These are phyloP conservation scores for Saturnispora quitensis DNA, from an alignment of 805 yeast species.

Conservation along the genomic window DNA sequence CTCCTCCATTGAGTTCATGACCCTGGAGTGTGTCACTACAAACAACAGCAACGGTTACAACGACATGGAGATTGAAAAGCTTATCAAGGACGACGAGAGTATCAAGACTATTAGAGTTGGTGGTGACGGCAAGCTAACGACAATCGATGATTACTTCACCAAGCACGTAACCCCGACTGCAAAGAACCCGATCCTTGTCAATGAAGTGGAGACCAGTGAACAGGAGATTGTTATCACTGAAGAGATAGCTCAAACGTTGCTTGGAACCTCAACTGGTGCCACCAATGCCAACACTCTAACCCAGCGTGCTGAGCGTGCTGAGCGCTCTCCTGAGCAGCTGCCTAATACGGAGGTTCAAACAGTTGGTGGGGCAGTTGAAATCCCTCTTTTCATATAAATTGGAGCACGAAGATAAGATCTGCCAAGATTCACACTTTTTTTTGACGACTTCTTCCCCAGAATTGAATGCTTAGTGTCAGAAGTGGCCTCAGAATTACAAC, in stretches of 20 bases:
- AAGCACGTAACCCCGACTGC: not conserved
- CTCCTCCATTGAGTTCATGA: constrained; percentile 25
- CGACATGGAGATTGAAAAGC: constrained; percentile 22
- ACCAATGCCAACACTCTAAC: not conserved
- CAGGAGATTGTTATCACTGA: constrained; percentile 17
- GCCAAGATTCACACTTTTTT: not conserved
- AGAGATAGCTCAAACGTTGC: constrained; percentile 22
- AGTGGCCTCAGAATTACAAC: not conserved
- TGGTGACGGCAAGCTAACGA: constrained; percentile 21
- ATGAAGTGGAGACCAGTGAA: not conserved
- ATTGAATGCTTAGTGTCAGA: not conserved
- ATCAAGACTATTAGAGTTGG: constrained; percentile 22
- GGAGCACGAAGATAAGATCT: not conserved
- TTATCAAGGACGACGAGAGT: constrained; percentile 28
- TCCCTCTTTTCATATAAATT: constrained; percentile 32
- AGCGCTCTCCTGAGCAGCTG: not conserved
- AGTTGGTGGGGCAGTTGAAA: constrained; percentile 37
- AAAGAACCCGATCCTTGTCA: not conserved
- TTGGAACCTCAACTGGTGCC: constrained; percentile 7
- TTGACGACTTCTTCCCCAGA: no score
- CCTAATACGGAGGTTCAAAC: constrained; percentile 18
- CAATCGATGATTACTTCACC: constrained; percentile 24
- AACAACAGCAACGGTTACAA: constrained; percentile 18
- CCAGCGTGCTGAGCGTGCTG: not conserved
- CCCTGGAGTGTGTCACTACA: constrained; percentile 17